These are phyloP conservation scores for Warburgia ugandensis DNA, from an alignment of 164 flowering plant species.

Conservation along the genomic window DNA sequence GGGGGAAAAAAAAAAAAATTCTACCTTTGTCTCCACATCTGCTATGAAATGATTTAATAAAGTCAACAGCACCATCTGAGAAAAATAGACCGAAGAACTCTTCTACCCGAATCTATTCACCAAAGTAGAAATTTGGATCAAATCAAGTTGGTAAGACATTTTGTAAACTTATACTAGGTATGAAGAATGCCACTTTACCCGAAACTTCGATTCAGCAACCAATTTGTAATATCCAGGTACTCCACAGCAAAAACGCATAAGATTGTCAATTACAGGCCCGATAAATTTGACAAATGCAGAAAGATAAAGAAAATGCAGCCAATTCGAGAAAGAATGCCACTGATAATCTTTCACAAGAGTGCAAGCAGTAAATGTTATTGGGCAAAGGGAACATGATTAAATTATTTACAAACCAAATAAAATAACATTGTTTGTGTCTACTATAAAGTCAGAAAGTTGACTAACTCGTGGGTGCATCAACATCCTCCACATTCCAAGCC, in stretches of 20 bases:
- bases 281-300: too few relatives aligned
- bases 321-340: too few relatives aligned
- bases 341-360: too few relatives aligned
- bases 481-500: constrained; percentile 50
- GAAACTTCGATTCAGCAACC: constrained; percentile 80
- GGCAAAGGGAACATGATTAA: neutral
- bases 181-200: constrained; percentile 35
- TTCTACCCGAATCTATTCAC: constrained; percentile 51
- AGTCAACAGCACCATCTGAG: constrained; percentile 55
- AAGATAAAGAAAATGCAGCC: too few relatives aligned
- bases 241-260: constrained; percentile 24
- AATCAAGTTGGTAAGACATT: constrained; percentile 1
- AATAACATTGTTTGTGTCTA: neutral
- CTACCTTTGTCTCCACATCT: constrained; percentile 92
- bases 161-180: too few relatives aligned
- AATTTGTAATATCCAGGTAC: constrained; percentile 54
- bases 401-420: neutral
- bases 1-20: neutral
- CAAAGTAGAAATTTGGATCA: neutral
- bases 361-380: too few relatives aligned
- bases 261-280: too few relatives aligned
- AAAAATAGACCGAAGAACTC: constrained; percentile 68
- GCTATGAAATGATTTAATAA: constrained; percentile 62
- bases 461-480: constrained; percentile 77
- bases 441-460: neutral